phyloP scores from a whole-genome alignment of 148 eudicot species.

The Camellia sinensis region DNA sequence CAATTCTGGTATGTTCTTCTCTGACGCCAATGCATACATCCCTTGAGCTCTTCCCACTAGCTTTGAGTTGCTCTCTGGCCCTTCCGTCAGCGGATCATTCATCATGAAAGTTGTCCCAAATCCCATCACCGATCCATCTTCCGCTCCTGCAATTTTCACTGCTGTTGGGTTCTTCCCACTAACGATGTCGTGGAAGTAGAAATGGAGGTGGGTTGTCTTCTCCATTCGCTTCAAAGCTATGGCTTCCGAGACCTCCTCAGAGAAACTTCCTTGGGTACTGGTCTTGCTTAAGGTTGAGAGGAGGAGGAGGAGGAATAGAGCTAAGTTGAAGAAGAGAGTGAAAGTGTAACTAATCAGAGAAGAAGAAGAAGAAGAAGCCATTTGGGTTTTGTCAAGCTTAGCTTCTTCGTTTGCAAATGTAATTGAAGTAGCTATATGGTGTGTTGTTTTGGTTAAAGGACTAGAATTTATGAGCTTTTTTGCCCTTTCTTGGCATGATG shows the following conservation, averaged over 20 bases:
- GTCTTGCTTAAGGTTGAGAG: slow-evolving; percentile 4
- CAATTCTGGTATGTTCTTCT: slow-evolving; percentile 16
- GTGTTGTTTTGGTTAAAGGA: neutral
- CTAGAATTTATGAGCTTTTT: neutral
- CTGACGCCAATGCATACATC: slow-evolving; percentile 35
- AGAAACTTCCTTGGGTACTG: slow-evolving; percentile 14
- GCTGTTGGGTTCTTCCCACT: slow-evolving; percentile 44
- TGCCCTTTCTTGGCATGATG: neutral
- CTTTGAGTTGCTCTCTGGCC: slow-evolving; percentile 30
- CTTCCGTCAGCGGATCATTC: slow-evolving; percentile 41
- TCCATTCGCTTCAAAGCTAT: slow-evolving; percentile 18
- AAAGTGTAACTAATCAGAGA: no score
- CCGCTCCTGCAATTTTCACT: slow-evolving; percentile 28
- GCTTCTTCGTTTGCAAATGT: no score
- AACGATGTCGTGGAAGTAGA: slow-evolving; percentile 45
- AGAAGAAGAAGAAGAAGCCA: slow-evolving; percentile 6
- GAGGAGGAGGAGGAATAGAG: neutral
- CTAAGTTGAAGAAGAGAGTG: neutral
- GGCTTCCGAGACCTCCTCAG: slow-evolving; percentile 15
- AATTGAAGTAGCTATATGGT: no score
- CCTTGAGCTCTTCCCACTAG: slow-evolving; percentile 51
- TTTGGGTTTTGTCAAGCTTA: neutral
- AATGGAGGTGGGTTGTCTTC: slow-evolving; percentile 37
- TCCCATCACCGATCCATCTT: neutral
- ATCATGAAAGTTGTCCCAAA: slow-evolving; percentile 27